phyloP scores from a whole-genome alignment of 2,329 filamentous ascomycete genomes.

The Diaporthe humulicola region DNA sequence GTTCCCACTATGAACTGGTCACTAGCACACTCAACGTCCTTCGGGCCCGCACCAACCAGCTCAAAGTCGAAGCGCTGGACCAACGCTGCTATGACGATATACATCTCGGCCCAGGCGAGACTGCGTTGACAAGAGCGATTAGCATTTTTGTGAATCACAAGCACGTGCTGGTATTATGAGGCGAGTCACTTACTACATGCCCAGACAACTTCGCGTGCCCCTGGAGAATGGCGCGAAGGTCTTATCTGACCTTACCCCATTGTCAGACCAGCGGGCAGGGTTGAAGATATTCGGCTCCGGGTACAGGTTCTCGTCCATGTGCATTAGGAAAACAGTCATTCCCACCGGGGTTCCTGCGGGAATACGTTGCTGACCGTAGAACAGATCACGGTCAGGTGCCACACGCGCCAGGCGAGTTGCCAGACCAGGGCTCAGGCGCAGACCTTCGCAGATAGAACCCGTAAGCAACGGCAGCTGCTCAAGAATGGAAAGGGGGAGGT shows the following conservation, averaged over 20 bases:
- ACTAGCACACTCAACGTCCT: conserved; percentile 40
- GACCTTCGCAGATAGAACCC: conserved; percentile 58
- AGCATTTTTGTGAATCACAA: neutral
- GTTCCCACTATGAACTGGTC: conserved; percentile 43
- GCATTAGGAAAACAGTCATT: conserved; percentile 45
- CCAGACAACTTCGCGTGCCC: conserved; percentile 44
- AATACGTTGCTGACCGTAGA: conserved; percentile 46
- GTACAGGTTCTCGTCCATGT: conserved; percentile 43
- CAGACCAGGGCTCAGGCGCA: conserved; percentile 58
- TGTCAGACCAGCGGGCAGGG: conserved; percentile 48
- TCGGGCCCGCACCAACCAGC: conserved; percentile 34
- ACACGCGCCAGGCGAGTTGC: conserved; percentile 55
- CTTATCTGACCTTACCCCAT: conserved; percentile 40
- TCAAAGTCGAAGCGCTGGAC: conserved; percentile 40
- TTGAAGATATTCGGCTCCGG: conserved; percentile 42
- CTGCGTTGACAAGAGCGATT: neutral
- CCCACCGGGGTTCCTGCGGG: conserved; percentile 46
- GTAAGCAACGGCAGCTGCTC: conserved; percentile 55
- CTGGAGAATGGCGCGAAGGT: conserved; percentile 44
- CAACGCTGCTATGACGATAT: conserved; percentile 37
- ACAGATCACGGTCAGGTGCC: conserved; percentile 47
- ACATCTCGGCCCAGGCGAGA: conserved; percentile 45
- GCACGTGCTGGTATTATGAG: neutral
- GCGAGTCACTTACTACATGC: conserved; percentile 46
- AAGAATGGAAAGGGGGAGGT: conserved; percentile 42